Base-by-base conservation (phyloP, 176 grass and related monocot genomes). In the Canna indica region DNA sequence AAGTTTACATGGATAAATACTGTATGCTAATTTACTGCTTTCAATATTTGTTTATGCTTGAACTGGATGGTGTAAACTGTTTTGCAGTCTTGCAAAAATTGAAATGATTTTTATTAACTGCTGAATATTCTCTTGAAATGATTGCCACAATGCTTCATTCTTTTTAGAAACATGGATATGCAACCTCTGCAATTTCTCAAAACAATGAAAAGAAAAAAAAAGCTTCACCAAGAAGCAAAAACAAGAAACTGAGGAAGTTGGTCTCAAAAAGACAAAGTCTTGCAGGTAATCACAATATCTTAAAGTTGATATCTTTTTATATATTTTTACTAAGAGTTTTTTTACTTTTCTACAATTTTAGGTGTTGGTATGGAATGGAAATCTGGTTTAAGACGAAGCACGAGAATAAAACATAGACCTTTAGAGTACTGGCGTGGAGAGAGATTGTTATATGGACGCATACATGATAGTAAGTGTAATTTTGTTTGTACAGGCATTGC, bases 341-440 rank as follows among this genome's bases (percentile, higher is more conserved):
- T 64, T 78, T 13, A 39, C 41, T 45, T 54, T 59, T 34, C 41
- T 56, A n/a, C 78, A 38, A 42, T 42, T 77, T 58, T 36, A 87
- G 87, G 78, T 79, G 87, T 56, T 48, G 95, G 83, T 41, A 73
- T 85, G 53, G 17, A 47, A 32, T 88, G 83, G 83, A 65, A 91
- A 24, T 77, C 68, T 64, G 95, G 87, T 59, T 59, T 93, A 29
- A 86, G 90, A 77, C 79, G 78, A 79, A 99, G 95, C 70, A 90
- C 90, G 48, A 83, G 95, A 80, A 80, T 86, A 35, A 81, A 72
- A 14, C 74, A 76, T 64, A 88, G 80, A 56, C 90, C 90, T 74
- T 77, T 94, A 52, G 18, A 85, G 75, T 36, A 80, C 30, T 99
- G 95, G 95, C 82, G 72, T 59, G 95, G 95, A 12, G 95, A 99